phyloP scores from a whole-genome alignment of 257 asterid species.

The Lycium barbarum region DNA sequence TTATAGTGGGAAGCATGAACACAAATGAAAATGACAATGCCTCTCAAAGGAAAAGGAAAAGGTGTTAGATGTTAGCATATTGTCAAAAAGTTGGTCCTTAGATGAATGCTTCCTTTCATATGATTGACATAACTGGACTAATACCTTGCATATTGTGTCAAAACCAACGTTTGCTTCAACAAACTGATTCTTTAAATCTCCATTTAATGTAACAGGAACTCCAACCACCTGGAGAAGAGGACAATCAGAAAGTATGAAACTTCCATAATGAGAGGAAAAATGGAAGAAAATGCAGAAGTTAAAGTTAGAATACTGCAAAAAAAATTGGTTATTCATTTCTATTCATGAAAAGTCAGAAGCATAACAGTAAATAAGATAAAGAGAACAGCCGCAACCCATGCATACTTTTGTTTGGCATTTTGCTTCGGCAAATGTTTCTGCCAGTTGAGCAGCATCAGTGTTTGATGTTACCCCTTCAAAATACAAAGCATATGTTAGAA shows the following conservation, averaged over 20 bases:
- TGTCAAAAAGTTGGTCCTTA: background rate
- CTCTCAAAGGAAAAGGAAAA: conserved; percentile 6
- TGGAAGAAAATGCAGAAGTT: conserved; percentile 19
- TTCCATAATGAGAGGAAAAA: conserved; percentile 15
- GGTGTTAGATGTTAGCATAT: background rate
- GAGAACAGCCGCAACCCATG: conserved; percentile 16
- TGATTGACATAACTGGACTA: conserved; percentile 3
- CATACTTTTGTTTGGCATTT: conserved; percentile 85
- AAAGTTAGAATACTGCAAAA: conserved; percentile 4
- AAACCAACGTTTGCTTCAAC: conserved; percentile 63
- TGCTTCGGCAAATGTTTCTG: conserved; percentile 93
- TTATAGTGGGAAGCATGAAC: background rate
- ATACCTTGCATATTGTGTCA: conserved; percentile 70
- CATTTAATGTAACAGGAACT: conserved; percentile 61
- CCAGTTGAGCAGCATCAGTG: conserved; percentile 99
- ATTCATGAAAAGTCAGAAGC: background rate
- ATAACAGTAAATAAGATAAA: conserved; percentile 15
- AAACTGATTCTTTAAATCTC: conserved; percentile 61
- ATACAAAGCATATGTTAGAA: conserved; percentile 33
- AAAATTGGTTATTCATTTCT: background rate
- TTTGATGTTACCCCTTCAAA: conserved; percentile 93
- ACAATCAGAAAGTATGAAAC: conserved; percentile 24
- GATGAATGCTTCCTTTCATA: background rate
- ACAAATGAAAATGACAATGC: background rate
- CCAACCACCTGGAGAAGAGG: conserved; percentile 48